A percentile compares a stretch with the other conserved stretches of the same genome.
phyloP scores from a whole-genome alignment of 495 filamentous ascomycete species.

The Penicillium bovifimosum region DNA sequence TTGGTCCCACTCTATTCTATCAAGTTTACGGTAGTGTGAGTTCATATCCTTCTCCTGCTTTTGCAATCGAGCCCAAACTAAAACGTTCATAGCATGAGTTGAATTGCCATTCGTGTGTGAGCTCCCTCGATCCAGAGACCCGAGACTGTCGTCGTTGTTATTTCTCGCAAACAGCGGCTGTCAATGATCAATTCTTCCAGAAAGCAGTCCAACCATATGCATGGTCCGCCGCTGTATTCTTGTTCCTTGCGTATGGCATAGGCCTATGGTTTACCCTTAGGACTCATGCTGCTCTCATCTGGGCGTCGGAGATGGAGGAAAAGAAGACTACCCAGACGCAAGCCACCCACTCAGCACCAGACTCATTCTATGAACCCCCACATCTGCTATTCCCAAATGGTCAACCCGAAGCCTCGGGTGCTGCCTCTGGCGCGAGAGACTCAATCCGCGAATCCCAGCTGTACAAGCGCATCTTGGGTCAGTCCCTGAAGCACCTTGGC shows the following conservation, averaged over 20 bases:
- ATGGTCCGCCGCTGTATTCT: slow-evolving; percentile 73
- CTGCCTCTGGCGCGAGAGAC: slow-evolving; percentile 21
- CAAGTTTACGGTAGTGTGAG: slow-evolving; percentile 94
- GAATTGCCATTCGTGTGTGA: slow-evolving; percentile 73
- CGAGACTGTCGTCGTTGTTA: slow-evolving; percentile 87
- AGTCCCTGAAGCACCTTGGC: slow-evolving; percentile 77
- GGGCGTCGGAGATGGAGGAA: slow-evolving; percentile 82
- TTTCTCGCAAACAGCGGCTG: slow-evolving; percentile 82
- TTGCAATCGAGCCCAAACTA: slow-evolving; percentile 5
- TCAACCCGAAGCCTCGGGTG: slow-evolving; percentile 27
- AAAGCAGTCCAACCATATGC: slow-evolving; percentile 91
- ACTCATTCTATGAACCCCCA: slow-evolving; percentile 40
- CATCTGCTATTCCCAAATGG: slow-evolving; percentile 29
- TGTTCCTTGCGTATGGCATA: slow-evolving; percentile 92
- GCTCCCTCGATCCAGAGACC: slow-evolving; percentile 37
- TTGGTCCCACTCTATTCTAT: slow-evolving; percentile 97
- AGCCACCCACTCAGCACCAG: slow-evolving; percentile 28
- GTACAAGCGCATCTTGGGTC: slow-evolving; percentile 89
- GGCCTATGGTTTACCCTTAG: slow-evolving; percentile 94
- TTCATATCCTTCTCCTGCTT: slow-evolving; percentile 3
- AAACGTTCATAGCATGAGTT: slow-evolving; percentile 67
- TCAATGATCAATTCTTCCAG: slow-evolving; percentile 80
- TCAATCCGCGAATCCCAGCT: slow-evolving; percentile 76
- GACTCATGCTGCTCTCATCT: slow-evolving; percentile 95
- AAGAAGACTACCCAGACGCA: slow-evolving; percentile 52